Conservation (phyloP, 805 yeast species). For the Dipodascopsis uninucleata region DNA sequence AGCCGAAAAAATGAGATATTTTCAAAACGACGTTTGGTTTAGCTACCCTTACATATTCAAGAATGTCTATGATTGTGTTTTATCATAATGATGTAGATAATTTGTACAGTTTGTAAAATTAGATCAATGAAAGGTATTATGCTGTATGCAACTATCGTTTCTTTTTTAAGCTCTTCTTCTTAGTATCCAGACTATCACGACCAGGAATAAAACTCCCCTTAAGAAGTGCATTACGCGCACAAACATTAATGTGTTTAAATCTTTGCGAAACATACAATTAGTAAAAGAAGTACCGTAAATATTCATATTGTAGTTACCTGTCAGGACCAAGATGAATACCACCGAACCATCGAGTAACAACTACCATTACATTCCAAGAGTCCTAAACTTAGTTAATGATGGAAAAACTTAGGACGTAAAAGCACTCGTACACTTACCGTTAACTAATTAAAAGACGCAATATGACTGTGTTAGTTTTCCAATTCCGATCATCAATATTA, state of each 20-base stretch:
- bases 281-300: neutral
- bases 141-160: too few species aligned
- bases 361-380: conserved; percentile 78
- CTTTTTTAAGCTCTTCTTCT: too few species aligned
- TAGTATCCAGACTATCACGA: too few species aligned
- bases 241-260: conserved; percentile 86
- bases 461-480: too few species aligned
- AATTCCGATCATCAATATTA: conserved; percentile 1
- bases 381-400: conserved; percentile 41
- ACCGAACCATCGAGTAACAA: conserved; percentile 89
- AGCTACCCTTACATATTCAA: too few species aligned
- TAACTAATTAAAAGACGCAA: too few species aligned
- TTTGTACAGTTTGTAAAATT: too few species aligned
- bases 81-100: too few species aligned
- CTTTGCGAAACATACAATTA: conserved; percentile 36
- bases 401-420: neutral
- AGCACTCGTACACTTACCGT: conserved; percentile 37
- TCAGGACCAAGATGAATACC: conserved; percentile 91
- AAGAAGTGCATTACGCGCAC: conserved; percentile 77
- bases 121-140: too few species aligned
- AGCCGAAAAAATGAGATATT: too few species aligned
- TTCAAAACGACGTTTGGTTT: too few species aligned
- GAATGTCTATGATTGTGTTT: too few species aligned
- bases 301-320: conserved; percentile 28
- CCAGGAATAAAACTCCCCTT: conserved; percentile 55